Evolutionary conservation across 1,284 basidiomycete genomes (phyloP), one percentile per base, ranked within the genome.

Genomic region (Ustilago shanxiensis): DNA sequence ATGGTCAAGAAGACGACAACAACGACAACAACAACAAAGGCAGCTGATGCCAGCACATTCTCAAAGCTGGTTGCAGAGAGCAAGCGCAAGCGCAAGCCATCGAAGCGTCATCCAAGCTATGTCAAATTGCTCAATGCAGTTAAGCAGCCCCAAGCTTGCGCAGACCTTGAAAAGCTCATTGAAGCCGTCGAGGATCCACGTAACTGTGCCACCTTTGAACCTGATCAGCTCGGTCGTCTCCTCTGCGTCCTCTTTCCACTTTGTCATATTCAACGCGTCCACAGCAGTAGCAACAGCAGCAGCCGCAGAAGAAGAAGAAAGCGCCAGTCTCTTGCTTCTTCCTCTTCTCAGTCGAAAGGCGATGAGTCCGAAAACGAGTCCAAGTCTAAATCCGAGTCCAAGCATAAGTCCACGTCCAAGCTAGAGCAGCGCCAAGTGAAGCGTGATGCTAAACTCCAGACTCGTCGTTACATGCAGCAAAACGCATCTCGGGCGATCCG

Each of bases 171-270:
- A 26, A 50, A 50, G 24, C 47, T 50, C 24, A 29, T 50, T 28
- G 41, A 44, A 20, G 28, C 24, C 11, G 14, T 50, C 24, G 47
- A 26, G 20, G 47, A 50, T 24, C 47, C 22, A 26, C 47, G 47
- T 10, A 16, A 26, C 14, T 50, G 47, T 29, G 24, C 28, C 24
- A 14, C 47, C 24, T 26, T 50, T 28, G 47, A 50, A 24, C 47
- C 47, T 16, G 2, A 50, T 18, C 22, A 50, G 47, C 47, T 50
- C 9, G 47, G 47, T 29, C 47, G 47, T 50, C 47, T 50, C 28
- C 47, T 50, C 13, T 50, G 47, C 47, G 47, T 24, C 47, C 22
- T 50, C 24, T 50, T 50, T 18, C 47, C 47, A 11, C 47, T 50
- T 50, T 10, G 41, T 44, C n/a, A n/a, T n/a, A n/a, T n/a, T n/a